Evolutionary conservation across 768 basidiomycete species (phyloP).

Genomic region (Suillus alpinus): DNA sequence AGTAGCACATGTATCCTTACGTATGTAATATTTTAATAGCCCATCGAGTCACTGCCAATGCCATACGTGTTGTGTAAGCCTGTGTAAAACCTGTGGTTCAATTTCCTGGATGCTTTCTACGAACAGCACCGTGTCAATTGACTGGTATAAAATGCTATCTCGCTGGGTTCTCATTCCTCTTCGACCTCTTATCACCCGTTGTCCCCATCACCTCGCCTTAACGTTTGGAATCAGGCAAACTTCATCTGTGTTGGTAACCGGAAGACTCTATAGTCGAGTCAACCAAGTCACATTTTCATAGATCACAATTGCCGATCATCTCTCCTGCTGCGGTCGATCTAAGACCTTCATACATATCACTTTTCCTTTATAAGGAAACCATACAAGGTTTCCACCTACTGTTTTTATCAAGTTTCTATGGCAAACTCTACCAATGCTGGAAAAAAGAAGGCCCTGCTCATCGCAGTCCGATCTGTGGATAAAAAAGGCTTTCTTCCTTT

Average conservation of each 20-base stretch:
- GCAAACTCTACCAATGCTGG: constrained; percentile 1
- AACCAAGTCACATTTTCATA: background rate
- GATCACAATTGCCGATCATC: background rate
- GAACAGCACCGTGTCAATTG: background rate
- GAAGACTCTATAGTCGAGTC: background rate
- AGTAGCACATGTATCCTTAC: background rate
- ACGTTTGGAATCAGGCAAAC: background rate
- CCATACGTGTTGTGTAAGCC: background rate
- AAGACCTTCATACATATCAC: background rate
- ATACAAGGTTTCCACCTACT: background rate
- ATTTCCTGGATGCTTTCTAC: background rate
- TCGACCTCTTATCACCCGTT: background rate
- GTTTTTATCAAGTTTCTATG: background rate
- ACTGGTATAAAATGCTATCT: background rate
- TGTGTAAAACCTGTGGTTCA: background rate
- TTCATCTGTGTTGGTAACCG: background rate
- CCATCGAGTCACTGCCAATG: no score
- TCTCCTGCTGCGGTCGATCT: background rate
- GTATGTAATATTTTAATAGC: no score
- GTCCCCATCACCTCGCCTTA: background rate
- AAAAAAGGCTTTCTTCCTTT: constrained; percentile 3
- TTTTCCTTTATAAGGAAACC: background rate
- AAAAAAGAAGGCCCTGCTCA: constrained; percentile 22
- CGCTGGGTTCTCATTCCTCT: background rate
- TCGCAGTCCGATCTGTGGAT: constrained; percentile 15